Evolutionary conservation across 1,284 basidiomycete species (phyloP).

Genomic region (Vanrija pseudolonga): DNA sequence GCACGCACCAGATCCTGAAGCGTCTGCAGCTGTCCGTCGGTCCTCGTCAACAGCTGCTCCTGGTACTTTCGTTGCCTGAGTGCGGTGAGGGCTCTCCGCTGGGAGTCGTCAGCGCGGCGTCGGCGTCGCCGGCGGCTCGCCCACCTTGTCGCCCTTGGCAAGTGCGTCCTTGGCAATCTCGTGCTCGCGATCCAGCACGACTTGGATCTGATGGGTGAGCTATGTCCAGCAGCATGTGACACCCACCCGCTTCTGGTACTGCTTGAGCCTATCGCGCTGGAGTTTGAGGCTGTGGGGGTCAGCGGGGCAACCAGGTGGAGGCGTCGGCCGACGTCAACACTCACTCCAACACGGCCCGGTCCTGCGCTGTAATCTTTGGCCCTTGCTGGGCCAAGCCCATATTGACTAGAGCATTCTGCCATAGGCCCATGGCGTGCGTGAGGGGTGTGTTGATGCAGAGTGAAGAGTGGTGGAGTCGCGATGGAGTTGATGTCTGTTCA

Average conservation of each 20-base stretch:
- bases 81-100: constrained; percentile 71
- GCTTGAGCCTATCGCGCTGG: constrained; percentile 89
- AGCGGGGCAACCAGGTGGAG: neutral
- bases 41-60: constrained; percentile 78
- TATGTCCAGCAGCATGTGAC: neutral
- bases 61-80: constrained; percentile 90
- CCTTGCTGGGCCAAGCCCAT: constrained; percentile 62
- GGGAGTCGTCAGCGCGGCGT: neutral
- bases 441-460: neutral
- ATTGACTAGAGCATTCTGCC: constrained; percentile 35
- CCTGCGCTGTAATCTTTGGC: constrained; percentile 87
- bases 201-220: constrained; percentile 65
- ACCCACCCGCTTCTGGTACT: constrained; percentile 87
- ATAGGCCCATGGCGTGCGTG: constrained; percentile 35
- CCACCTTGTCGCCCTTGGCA: constrained; percentile 72
- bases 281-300: constrained; percentile 68
- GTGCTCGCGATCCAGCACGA: constrained; percentile 78
- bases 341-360: constrained; percentile 90
- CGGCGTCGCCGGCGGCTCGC: neutral
- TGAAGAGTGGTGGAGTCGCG: neutral
- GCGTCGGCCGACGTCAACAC: constrained; percentile 29
- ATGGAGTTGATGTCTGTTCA: neutral
- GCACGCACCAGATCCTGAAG: constrained; percentile 78
- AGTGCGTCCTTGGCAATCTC: constrained; percentile 82
- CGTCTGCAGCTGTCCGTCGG: constrained; percentile 83